A percentile compares a stretch with the other conserved stretches of the same genome.
phyloP scores from a whole-genome alignment of 345 rosid species.

The Brassica rapa region DNA sequence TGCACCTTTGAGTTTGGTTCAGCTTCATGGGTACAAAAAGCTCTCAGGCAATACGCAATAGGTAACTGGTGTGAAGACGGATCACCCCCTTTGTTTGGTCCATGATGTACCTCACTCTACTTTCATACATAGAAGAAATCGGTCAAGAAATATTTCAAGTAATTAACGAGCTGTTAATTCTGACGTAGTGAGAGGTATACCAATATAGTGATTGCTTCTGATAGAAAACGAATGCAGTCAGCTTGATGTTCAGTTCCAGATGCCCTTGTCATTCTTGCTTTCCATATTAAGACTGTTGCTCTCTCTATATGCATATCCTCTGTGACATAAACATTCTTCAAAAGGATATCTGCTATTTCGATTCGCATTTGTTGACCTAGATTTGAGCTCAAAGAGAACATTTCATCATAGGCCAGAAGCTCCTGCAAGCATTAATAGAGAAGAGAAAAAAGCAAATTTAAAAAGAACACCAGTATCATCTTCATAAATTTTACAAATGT shows the following conservation, averaged over 20 bases:
- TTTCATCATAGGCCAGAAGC: slow-evolving; percentile 68
- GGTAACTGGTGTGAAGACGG: slow-evolving; percentile 55
- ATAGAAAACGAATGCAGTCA: slow-evolving; percentile 62
- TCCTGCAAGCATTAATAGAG: slow-evolving; percentile 54
- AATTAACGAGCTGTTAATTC: slow-evolving; percentile 5
- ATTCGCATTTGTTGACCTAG: slow-evolving; percentile 59
- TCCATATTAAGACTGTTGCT: slow-evolving; percentile 64
- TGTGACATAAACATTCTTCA: slow-evolving; percentile 53
- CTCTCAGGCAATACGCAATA: slow-evolving; percentile 70
- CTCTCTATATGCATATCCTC: slow-evolving; percentile 45
- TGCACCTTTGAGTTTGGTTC: slow-evolving; percentile 79
- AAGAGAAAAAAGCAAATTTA: slow-evolving; percentile 11
- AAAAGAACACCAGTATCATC: slow-evolving; percentile 6
- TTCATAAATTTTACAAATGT: slow-evolving; percentile 20
- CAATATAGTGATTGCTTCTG: slow-evolving; percentile 66
- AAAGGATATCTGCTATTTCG: slow-evolving; percentile 55
- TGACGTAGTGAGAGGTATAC: slow-evolving; percentile 40
- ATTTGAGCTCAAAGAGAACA: slow-evolving; percentile 50
- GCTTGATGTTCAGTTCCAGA: slow-evolving; percentile 52
- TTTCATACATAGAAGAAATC: slow-evolving; percentile 33
- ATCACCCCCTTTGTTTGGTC: slow-evolving; percentile 30
- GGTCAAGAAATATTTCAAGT: slow-evolving; percentile 23
- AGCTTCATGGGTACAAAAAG: slow-evolving; percentile 66
- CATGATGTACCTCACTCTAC: slow-evolving; percentile 37
- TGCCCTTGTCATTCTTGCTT: slow-evolving; percentile 59